A percentile compares a stretch with the other conserved stretches of the same genome.
Conservation (phyloP, 805 yeast genomes). For the Wickerhamomyces xylosicus region DNA sequence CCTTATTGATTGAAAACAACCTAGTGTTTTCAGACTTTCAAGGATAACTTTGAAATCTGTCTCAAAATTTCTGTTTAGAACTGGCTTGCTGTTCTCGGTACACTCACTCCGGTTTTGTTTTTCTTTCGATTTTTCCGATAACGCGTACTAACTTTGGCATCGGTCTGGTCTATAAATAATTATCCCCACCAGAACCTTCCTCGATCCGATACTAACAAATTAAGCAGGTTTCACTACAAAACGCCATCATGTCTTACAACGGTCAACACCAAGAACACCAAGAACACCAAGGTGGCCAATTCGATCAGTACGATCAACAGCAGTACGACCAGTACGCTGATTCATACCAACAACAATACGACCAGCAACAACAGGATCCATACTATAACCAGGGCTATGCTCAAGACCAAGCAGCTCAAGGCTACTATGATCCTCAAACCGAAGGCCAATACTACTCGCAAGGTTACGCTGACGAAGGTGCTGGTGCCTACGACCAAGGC, state of each 20-base stretch:
- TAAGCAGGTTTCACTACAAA: too few relatives aligned
- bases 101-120: too few relatives aligned
- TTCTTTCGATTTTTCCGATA: too few relatives aligned
- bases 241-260: slow-evolving; percentile 10
- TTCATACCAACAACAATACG: slow-evolving; percentile 27
- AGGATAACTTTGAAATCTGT: too few relatives aligned
- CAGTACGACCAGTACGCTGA: slow-evolving; percentile 19
- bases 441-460: slow-evolving; percentile 30
- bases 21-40: too few relatives aligned
- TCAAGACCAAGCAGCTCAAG: slow-evolving; percentile 19
- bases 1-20: too few relatives aligned
- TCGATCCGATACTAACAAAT: too few relatives aligned
- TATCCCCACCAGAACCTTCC: too few relatives aligned
- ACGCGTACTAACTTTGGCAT: too few relatives aligned
- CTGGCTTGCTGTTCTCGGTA: too few relatives aligned
- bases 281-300: slow-evolving; percentile 5
- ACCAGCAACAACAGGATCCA: slow-evolving; percentile 32
- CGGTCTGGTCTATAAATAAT: too few relatives aligned
- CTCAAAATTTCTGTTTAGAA: too few relatives aligned
- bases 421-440: slow-evolving; percentile 20
- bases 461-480: slow-evolving; percentile 35
- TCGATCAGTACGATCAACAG: slow-evolving; percentile 5
- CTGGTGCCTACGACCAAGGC: slow-evolving; percentile 11
- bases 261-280: slow-evolving; percentile 7
- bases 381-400: slow-evolving; percentile 34